These are phyloP conservation scores for Drechmeria coniospora DNA, from an alignment of 2,329 filamentous ascomycete genomes.

Conservation along the genomic window DNA sequence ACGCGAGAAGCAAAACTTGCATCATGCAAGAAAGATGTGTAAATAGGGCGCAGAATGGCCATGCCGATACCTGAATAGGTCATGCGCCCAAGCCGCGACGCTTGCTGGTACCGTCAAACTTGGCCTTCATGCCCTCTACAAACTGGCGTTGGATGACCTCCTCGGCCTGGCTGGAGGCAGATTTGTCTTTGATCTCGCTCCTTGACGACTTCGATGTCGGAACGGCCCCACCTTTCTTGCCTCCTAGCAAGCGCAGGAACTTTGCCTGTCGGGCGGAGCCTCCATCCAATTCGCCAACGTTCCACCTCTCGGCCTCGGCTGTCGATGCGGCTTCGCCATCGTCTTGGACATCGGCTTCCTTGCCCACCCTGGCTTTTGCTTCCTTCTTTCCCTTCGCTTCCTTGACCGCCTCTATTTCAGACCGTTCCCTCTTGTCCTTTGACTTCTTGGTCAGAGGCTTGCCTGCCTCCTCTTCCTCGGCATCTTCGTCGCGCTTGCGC, in stretches of 20 bases:
- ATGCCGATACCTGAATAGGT: too few relatives aligned
- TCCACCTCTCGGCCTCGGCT: slow-evolving; percentile 30
- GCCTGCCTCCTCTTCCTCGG: slow-evolving; percentile 6
- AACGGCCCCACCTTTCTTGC: slow-evolving; percentile 26
- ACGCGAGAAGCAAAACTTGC: too few relatives aligned
- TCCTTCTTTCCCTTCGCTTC: slow-evolving; percentile 7
- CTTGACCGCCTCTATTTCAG: slow-evolving; percentile 7
- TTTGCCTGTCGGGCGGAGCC: slow-evolving; percentile 36
- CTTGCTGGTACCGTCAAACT: slow-evolving; percentile 33
- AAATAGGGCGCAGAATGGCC: too few relatives aligned
- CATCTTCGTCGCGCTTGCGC: slow-evolving; percentile 1
- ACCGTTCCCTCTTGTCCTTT: slow-evolving; percentile 2
- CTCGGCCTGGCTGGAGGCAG: slow-evolving; percentile 25
- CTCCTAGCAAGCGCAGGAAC: slow-evolving; percentile 41
- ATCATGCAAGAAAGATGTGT: too few relatives aligned
- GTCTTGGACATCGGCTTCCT: slow-evolving; percentile 11
- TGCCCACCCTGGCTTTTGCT: slow-evolving; percentile 8
- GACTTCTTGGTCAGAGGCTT: slow-evolving; percentile 8
- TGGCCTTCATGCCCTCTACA: slow-evolving; percentile 39
- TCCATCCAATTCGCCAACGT: slow-evolving; percentile 35
- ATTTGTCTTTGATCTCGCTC: slow-evolving; percentile 11
- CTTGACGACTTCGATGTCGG: slow-evolving; percentile 4
- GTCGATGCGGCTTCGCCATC: slow-evolving; percentile 8
- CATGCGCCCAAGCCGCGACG: slow-evolving; percentile 38
- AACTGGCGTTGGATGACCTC: slow-evolving; percentile 42